A percentile compares a stretch with the other conserved stretches of the same genome.
Evolutionary conservation across 2,329 filamentous ascomycete genomes (phyloP).

Genomic region (Bertia moriformis): DNA sequence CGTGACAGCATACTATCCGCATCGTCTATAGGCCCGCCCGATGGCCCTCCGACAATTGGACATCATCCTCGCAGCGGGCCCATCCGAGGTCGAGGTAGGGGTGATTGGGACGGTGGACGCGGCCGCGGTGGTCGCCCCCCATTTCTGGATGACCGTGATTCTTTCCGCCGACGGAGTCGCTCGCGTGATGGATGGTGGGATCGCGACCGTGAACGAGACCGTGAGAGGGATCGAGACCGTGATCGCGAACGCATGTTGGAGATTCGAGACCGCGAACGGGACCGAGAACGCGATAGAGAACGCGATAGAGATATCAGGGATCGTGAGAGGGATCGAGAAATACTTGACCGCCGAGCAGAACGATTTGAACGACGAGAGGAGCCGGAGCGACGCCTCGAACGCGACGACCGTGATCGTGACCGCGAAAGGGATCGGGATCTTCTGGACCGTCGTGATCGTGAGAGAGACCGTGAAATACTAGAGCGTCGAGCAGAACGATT

Average conservation of each 20-base stretch:
- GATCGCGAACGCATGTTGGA: neutral
- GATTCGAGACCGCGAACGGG: neutral
- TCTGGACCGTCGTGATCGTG: slow-evolving; percentile 8
- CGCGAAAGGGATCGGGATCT: slow-evolving; percentile 13
- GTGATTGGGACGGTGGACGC: neutral
- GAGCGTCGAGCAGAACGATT: slow-evolving; percentile 6
- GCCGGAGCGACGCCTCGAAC: slow-evolving; percentile 6
- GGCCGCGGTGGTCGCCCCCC: neutral
- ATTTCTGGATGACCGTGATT: neutral
- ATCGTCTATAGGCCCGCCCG: neutral
- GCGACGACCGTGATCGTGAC: too few relatives aligned
- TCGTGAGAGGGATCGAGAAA: slow-evolving; percentile 15
- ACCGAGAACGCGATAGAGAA: neutral
- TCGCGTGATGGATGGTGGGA: neutral
- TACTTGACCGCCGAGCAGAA: slow-evolving; percentile 5
- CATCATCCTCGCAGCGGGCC: neutral
- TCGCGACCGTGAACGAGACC: neutral
- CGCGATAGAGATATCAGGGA: slow-evolving; percentile 8
- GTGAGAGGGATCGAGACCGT: neutral
- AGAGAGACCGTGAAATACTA: slow-evolving; percentile 11
- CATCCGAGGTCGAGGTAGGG: neutral
- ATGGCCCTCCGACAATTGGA: neutral
- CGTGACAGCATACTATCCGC: neutral
- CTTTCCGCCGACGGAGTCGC: neutral
- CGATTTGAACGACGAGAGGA: slow-evolving; percentile 12